Evolutionary conservation across 164 flowering plant species (phyloP).

Genomic region (Chimonanthus praecox): DNA sequence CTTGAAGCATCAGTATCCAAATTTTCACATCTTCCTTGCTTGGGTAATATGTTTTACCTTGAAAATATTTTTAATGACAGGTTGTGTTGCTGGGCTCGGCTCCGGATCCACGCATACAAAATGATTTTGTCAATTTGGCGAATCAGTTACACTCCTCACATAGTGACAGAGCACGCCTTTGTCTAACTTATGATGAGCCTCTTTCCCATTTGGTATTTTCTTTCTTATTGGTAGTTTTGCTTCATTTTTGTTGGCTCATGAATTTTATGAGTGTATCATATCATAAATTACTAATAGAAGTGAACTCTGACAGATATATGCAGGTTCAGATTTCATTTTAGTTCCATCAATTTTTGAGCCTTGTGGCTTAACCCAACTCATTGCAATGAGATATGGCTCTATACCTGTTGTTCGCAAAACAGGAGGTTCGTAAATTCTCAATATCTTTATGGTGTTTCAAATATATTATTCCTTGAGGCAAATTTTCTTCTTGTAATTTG

Average conservation of each 20-base stretch:
- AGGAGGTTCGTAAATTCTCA: slow-evolving; percentile 54
- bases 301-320: slow-evolving; percentile 63
- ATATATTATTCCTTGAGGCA: background rate
- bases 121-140: slow-evolving; percentile 82
- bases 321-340: slow-evolving; percentile 87
- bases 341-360: slow-evolving; percentile 99
- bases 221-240: background rate
- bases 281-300: slow-evolving; percentile 1
- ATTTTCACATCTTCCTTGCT: too few relatives aligned
- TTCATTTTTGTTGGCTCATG: background rate
- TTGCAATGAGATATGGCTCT: slow-evolving; percentile 95
- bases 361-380: slow-evolving; percentile 94
- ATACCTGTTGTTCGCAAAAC: slow-evolving; percentile 95
- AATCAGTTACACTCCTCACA: slow-evolving; percentile 75
- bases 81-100: slow-evolving; percentile 97
- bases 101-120: slow-evolving; percentile 94
- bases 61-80: slow-evolving; percentile 36
- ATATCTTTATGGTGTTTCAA: background rate
- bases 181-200: slow-evolving; percentile 94
- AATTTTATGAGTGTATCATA: background rate
- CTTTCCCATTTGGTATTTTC: slow-evolving; percentile 87
- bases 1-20: too few relatives aligned
- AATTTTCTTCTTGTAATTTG: background rate
- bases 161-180: slow-evolving; percentile 70
- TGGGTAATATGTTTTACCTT: background rate